A percentile compares a stretch with the other conserved stretches of the same genome.
phyloP scores from a whole-genome alignment of 805 yeast species.

The Myxozyma neotropica region DNA sequence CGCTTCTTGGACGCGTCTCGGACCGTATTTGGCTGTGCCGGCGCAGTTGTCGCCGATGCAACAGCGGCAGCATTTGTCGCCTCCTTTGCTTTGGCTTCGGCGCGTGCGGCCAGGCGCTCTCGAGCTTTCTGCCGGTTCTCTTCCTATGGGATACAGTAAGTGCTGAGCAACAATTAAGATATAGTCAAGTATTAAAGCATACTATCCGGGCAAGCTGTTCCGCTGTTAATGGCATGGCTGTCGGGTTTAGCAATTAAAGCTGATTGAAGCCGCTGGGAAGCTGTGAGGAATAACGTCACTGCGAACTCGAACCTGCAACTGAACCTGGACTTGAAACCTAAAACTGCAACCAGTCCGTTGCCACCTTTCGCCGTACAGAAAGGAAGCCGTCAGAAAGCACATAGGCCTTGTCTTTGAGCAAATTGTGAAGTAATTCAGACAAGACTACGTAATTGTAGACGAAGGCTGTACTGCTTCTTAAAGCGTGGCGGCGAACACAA shows the following conservation, averaged over 20 bases:
- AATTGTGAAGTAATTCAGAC: no score
- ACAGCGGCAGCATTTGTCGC: slow-evolving; percentile 24
- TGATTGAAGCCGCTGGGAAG: neutral
- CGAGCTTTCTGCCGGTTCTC: slow-evolving; percentile 31
- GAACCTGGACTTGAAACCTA: no score
- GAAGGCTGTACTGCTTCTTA: no score
- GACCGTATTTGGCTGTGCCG: slow-evolving; percentile 6
- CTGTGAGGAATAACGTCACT: neutral
- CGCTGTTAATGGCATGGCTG: slow-evolving; percentile 14
- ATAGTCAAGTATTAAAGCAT: neutral
- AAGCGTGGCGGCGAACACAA: no score
- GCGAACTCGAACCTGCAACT: neutral
- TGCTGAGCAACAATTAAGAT: neutral
- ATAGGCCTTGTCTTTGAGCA: no score
- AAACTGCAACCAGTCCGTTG: no score
- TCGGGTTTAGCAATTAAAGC: neutral
- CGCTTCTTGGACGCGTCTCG: slow-evolving; percentile 33
- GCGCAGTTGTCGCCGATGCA: neutral
- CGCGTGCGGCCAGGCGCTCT: slow-evolving; percentile 33
- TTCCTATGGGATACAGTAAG: slow-evolving; percentile 20
- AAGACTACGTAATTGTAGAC: no score
- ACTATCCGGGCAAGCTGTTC: slow-evolving; percentile 34
- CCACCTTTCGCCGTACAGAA: no score
- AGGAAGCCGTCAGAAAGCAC: no score
- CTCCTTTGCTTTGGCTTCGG: slow-evolving; percentile 24